These are phyloP conservation scores for Beauveria brongniartii DNA, from an alignment of 2,329 filamentous ascomycete species.

Conservation along the genomic window DNA sequence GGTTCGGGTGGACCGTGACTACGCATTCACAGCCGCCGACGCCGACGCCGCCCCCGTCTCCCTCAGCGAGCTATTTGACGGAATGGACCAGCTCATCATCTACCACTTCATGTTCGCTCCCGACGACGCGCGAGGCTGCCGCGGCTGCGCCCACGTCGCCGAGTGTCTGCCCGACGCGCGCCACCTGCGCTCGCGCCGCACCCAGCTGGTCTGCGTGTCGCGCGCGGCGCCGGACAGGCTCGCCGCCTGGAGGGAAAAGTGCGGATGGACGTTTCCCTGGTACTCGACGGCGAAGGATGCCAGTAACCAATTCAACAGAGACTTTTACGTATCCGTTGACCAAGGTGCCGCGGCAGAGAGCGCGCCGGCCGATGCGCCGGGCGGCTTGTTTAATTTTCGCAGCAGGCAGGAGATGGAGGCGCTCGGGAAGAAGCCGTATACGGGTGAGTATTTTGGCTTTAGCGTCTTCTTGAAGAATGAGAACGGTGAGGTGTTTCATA, in stretches of 20 bases:
- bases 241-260: conserved; percentile 26
- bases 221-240: conserved; percentile 30
- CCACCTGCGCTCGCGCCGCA: conserved; percentile 30
- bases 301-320: conserved; percentile 30
- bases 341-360: background rate
- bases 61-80: conserved; percentile 25
- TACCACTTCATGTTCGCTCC: conserved; percentile 40
- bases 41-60: conserved; percentile 15
- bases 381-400: conserved; percentile 19
- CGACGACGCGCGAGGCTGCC: conserved; percentile 25
- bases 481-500: conserved; percentile 27
- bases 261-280: conserved; percentile 35
- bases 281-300: conserved; percentile 22
- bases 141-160: conserved; percentile 29
- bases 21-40: conserved; percentile 25
- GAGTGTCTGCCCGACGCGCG: conserved; percentile 31
- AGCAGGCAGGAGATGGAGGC: conserved; percentile 19
- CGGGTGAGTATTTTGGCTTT: conserved; percentile 28
- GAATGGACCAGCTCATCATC: conserved; percentile 29
- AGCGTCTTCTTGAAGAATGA: conserved; percentile 26
- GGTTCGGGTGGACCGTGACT: conserved; percentile 28
- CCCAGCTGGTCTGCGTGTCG: conserved; percentile 30
- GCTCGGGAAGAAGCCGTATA: conserved; percentile 20
- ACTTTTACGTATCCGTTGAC: conserved; percentile 29
- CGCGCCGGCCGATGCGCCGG: conserved; percentile 17